Base-by-base conservation (phyloP, 805 yeast species). In the Diddensiella santjacobensis region DNA sequence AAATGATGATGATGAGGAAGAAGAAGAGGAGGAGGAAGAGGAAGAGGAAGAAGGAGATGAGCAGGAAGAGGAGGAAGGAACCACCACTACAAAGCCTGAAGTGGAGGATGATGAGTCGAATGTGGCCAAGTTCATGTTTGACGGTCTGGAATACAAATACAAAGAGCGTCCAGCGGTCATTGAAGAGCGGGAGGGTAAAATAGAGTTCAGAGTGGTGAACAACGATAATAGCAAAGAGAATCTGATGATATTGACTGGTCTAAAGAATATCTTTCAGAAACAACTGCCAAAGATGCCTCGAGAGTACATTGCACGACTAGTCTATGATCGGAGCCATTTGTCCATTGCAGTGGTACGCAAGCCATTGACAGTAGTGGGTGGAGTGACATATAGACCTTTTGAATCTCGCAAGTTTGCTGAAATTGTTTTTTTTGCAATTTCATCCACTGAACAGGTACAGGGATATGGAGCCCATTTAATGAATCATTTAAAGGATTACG, bases 261-360 rank as follows among this genome's bases (percentile, higher is more conserved):
- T 93, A 53, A 93, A 93, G 68, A 93, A 91, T 64, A 91, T 93
- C 55, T 93, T 93, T 66, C 99, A 93, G 65, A 90, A 90, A 61
- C 99, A 93, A 69, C 75, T 93, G 54, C 99, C 99, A 1, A 91
- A 93, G 68, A 93, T 93, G 99, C 99, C 99, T 18, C 78, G 93
- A 53, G 98, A 93, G 63, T 93, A 93, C 68, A 93, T 93, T 61
- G 88, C 96, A 3, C 72, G 99, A 56, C 75, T 93, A 52, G 98
- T 93, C 2, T 93, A 89, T 63, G 99, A 93, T 63, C 72, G 97
- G 57, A 83, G 91, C 35, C 99, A 93, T 69, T 71, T 95, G 35
- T 89, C 97, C 0, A 89, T 93, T 78, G 99, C 99, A 0, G 96
- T 93, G 45, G 93, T 93, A 18, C 74, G 96, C 55, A 89, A 87